These are phyloP conservation scores for Mucor racemosus DNA, from an alignment of 371 early-diverging fungal genomes.

Conservation along the genomic window DNA sequence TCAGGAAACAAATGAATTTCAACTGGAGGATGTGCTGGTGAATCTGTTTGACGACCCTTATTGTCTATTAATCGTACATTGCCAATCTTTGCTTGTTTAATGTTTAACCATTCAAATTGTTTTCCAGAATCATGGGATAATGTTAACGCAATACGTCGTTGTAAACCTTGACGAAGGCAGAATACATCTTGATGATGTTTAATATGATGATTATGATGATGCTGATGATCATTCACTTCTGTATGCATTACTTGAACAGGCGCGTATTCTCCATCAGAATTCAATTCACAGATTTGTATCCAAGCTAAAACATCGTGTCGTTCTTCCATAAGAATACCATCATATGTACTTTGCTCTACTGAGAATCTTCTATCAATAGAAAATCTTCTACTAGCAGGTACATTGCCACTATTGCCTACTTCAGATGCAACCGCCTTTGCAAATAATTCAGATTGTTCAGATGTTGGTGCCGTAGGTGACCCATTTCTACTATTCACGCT, in stretches of 20 bases:
- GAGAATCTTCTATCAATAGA: conserved; percentile 26
- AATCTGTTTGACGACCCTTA: conserved; percentile 62
- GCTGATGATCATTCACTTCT: conserved; percentile 21
- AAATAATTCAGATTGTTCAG: conserved; percentile 17
- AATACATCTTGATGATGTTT: conserved; percentile 51
- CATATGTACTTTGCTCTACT: conserved; percentile 21
- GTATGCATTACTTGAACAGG: conserved; percentile 54
- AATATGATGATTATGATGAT: conserved; percentile 21
- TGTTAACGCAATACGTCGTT: conserved; percentile 68
- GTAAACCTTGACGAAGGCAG: conserved; percentile 79
- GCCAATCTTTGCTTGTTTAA: conserved; percentile 55
- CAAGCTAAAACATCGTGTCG: conserved; percentile 64
- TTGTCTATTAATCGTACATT: conserved; percentile 67
- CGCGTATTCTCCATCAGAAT: conserved; percentile 67
- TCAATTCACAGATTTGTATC: conserved; percentile 71
- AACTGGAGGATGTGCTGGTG: conserved; percentile 37
- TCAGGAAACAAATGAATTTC: conserved; percentile 48
- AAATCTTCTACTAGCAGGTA: conserved; percentile 18
- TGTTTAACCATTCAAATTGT: conserved; percentile 61
- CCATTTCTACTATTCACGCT: conserved; percentile 8
- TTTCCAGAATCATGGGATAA: conserved; percentile 71
- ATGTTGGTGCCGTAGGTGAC: conserved; percentile 9
- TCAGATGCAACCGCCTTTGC: conserved; percentile 9
- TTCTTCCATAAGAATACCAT: conserved; percentile 56
- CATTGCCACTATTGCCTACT: neutral